phyloP scores from a whole-genome alignment of 1,284 basidiomycete genomes.

The Heterobasidion occidentale region DNA sequence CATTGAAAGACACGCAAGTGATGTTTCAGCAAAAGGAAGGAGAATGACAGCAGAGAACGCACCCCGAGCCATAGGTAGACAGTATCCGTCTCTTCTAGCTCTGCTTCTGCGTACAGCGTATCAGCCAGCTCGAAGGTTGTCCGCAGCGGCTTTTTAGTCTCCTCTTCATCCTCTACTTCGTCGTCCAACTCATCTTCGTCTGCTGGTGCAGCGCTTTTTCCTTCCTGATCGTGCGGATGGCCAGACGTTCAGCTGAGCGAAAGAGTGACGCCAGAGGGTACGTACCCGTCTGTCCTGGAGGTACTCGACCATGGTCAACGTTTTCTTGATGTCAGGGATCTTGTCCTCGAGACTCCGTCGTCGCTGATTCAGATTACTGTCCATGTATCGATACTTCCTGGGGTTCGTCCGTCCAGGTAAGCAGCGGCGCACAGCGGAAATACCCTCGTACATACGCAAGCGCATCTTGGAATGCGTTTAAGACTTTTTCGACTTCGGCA shows the following conservation, averaged over 20 bases:
- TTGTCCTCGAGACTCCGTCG: conserved; percentile 82
- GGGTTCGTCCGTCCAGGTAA: conserved; percentile 15
- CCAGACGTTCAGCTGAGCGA: neutral
- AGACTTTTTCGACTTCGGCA: conserved; percentile 69
- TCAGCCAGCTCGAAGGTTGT: conserved; percentile 96
- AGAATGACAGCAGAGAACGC: conserved; percentile 25
- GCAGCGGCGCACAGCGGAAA: no score
- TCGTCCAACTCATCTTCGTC: conserved; percentile 45
- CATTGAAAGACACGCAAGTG: neutral
- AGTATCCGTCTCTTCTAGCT: conserved; percentile 79
- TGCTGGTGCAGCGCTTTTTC: conserved; percentile 37
- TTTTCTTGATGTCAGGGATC: conserved; percentile 95
- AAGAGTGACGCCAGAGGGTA: conserved; percentile 7
- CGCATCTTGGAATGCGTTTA: conserved; percentile 88
- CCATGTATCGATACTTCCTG: conserved; percentile 99
- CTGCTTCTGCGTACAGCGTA: conserved; percentile 89
- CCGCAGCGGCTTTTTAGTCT: conserved; percentile 47
- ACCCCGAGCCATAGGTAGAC: conserved; percentile 97
- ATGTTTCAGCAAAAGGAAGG: neutral
- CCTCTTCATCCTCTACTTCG: conserved; percentile 28
- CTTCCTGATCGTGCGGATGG: conserved; percentile 35
- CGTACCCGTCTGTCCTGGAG: conserved; percentile 66
- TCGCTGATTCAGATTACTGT: conserved; percentile 77
- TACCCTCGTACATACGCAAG: conserved; percentile 59
- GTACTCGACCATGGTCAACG: conserved; percentile 83